phyloP scores from a whole-genome alignment of 2,329 filamentous ascomycete species.

The Penicillium nordicum region DNA sequence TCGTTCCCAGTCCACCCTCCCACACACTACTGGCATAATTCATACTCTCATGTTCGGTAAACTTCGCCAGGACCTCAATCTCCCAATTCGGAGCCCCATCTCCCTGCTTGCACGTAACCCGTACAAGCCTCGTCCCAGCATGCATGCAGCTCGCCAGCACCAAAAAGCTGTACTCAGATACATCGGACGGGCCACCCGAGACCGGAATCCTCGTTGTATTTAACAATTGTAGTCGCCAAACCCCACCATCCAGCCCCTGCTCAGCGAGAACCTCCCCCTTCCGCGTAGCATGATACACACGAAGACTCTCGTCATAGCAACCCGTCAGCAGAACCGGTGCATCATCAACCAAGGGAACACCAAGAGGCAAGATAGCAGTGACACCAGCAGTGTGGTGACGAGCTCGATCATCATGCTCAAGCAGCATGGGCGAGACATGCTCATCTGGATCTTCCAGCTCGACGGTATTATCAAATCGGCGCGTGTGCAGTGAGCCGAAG shows the following conservation, averaged over 20 bases:
- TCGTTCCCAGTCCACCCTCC: slow-evolving; percentile 19
- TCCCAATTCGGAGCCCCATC: slow-evolving; percentile 49
- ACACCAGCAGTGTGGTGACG: slow-evolving; percentile 76
- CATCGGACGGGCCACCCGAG: background rate
- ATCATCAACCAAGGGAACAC: slow-evolving; percentile 39
- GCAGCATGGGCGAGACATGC: slow-evolving; percentile 14
- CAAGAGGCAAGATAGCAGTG: slow-evolving; percentile 75
- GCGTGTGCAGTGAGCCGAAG: slow-evolving; percentile 36
- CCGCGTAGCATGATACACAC: slow-evolving; percentile 51
- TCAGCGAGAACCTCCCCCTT: slow-evolving; percentile 58
- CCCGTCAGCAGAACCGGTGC: slow-evolving; percentile 70
- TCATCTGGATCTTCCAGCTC: slow-evolving; percentile 13
- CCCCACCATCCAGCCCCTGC: slow-evolving; percentile 68
- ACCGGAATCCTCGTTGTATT: slow-evolving; percentile 1
- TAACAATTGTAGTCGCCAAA: slow-evolving; percentile 74
- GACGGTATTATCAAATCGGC: slow-evolving; percentile 27
- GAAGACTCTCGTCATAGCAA: slow-evolving; percentile 83
- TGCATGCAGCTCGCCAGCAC: slow-evolving; percentile 94
- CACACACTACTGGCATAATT: slow-evolving; percentile 77
- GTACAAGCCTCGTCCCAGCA: slow-evolving; percentile 69
- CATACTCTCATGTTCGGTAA: slow-evolving; percentile 89
- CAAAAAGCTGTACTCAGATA: slow-evolving; percentile 34
- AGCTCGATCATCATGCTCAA: slow-evolving; percentile 44
- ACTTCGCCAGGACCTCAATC: slow-evolving; percentile 65
- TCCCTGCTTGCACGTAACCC: slow-evolving; percentile 33